Base-by-base conservation (phyloP, 2,329 filamentous ascomycete species). In the Emmonsiellopsis sp. region DNA sequence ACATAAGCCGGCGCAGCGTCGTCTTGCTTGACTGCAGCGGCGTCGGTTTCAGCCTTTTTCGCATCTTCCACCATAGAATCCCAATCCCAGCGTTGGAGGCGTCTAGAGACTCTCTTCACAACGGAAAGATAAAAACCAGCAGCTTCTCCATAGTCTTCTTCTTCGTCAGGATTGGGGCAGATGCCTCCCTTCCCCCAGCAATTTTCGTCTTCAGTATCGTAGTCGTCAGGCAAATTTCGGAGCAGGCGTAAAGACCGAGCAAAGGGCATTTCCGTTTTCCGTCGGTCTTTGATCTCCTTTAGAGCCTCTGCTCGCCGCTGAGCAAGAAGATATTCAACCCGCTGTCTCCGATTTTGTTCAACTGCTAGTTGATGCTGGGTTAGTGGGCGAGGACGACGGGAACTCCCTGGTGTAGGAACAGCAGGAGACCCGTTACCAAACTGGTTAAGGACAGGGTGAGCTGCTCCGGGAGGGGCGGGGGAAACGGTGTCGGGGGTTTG, bases 291-390 rank as follows among this genome's bases (percentile, higher is more conserved):
- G 7, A 74, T 59, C 48, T 66, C 56, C 32, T 68, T 66, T 44
- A 71, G 69, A 11, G 67, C 66, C 14, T 71, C 67, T 39, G 57
- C 61, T 54, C 68, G 70, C 39, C 73, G 70, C 55, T 73, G 71
- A 27, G 69, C 68, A 10, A 77, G 63, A 7, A 75, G 63, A 58
- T 76, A 75, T 27, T 75, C 72, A 53, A 77, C 71, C 6, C 74
- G 71, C 55, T 74, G 70, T 51, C 71, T 71, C 34, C 73, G 68
- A 53, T 77, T 74, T 51, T 75, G 71, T 55, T 76, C 74, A 5
- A 77, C 69, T 21, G 75, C 74, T 50, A 75, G 65, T 53, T 77
- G 74, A 53, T 77, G 75, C 50, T 76, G 73, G 2, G 74, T 77
- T 42, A 76, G 65, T 8, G 74, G 74, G 14, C 74, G 69, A 11